Evolutionary conservation across 1,139 yeast species (phyloP), one percentile per base, ranked within the genome.

Genomic region (Lodderomyces oxycetoniae): DNA sequence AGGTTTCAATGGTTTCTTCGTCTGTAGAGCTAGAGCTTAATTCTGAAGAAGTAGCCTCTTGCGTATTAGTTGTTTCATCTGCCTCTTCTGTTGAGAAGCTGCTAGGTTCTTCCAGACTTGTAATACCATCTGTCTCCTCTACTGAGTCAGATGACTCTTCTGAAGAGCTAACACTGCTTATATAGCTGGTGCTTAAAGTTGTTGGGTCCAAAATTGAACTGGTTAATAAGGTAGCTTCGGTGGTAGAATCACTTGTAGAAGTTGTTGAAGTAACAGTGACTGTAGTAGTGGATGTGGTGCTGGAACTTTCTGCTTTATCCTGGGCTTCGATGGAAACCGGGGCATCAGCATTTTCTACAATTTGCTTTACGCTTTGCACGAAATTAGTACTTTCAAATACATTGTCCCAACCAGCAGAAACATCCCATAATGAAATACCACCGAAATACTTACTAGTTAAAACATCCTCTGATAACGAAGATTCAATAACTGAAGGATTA

Each of bases 371-470:
- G 11, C 61, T 63, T 23, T 47, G 43, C 20, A 50, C 74, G 50
- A 57, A 75, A 36, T 61, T 62, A 15, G 50, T 54, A 25, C 77
- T 79, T 39, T 60, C 55, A 30, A 66, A 63, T 17, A 52, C 55
- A 52, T 85, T 86, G 14, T 68, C 53, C 53, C 68, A 74, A 11
- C 82, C 88, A 56, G 82, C 87, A 35, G 93, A 81, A 35, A 95
- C 95, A 59, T 88, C 96, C 96, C 96, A 88, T 42, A 87, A 61
- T 63, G 85, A 78, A 47, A 88, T 72, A 53, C 96, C 96, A 43
- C 94, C 96, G 50, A 88, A 85, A 44, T 55, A 42, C 35, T 71
- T 56, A 34, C 63, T 55, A 29, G 60, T 47, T 31, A 68, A 59
- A 37, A 78, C 66, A 4, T 56, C 43, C 5, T 53, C 44, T 29